Evolutionary conservation across 139 green algal genomes (phyloP).

Genomic region (Auxenochlorella pyrenoidosa): DNA sequence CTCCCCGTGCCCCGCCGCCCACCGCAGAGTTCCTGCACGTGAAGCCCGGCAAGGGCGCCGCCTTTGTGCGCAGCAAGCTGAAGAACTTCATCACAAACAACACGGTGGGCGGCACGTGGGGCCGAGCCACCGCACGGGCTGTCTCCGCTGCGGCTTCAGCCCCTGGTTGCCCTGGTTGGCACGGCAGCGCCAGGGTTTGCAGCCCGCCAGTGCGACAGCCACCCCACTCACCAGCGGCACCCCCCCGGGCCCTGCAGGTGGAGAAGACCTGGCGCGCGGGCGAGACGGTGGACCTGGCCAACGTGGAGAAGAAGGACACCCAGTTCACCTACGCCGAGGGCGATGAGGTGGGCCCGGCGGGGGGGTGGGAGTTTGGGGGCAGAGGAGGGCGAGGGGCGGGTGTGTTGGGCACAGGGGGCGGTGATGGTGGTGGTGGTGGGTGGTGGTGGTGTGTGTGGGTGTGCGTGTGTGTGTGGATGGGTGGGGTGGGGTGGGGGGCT

Average conservation of each 20-base stretch:
- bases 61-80: conserved; percentile 98
- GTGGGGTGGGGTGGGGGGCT: too few relatives aligned
- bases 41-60: conserved; percentile 98
- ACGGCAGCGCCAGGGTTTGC: too few relatives aligned
- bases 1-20: too few relatives aligned
- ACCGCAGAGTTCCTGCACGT: conserved; percentile 96
- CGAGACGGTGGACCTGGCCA: conserved; percentile 81
- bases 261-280: conserved; percentile 95
- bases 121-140: too few relatives aligned
- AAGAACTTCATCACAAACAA: conserved; percentile 95
- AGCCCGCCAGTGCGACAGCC: too few relatives aligned
- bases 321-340: conserved; percentile 94
- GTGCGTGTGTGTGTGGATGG: background rate
- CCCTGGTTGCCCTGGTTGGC: too few relatives aligned
- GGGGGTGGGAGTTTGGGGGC: too few relatives aligned
- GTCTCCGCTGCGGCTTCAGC: too few relatives aligned
- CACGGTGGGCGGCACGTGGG: conserved; percentile 60
- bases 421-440: too few relatives aligned
- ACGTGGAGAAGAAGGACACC: conserved; percentile 73
- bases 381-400: background rate
- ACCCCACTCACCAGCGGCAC: too few relatives aligned
- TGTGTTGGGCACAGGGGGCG: too few relatives aligned
- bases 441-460: too few relatives aligned
- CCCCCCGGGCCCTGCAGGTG: background rate
- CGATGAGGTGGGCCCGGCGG: conserved; percentile 38